Percentiles rank a stretch among this genome's conserved stretches.
Evolutionary conservation across 306 rosid genomes (phyloP).

Genomic region (Carpinus viminea): DNA sequence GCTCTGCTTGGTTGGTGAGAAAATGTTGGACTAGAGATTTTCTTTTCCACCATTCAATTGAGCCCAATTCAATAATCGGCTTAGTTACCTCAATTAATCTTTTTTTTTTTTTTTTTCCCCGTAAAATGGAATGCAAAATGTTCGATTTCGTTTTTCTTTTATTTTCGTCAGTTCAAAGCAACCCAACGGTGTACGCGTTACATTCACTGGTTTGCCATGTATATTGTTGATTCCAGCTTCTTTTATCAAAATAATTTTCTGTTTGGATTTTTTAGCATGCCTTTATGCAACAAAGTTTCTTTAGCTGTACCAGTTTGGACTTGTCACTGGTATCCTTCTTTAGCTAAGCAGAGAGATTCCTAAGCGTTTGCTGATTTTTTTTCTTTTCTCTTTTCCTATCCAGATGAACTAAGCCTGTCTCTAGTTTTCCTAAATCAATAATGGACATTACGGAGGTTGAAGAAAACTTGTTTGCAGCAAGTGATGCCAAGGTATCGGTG

Average conservation of each 20-base stretch:
- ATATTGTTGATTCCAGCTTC: neutral
- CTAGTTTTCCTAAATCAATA: slow-evolving; percentile 28
- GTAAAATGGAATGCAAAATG: neutral
- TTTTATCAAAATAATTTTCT: neutral
- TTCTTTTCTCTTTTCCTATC: slow-evolving; percentile 13
- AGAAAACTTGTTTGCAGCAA: slow-evolving; percentile 71
- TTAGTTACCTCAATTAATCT: neutral
- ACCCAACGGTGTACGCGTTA: neutral
- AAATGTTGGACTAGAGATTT: neutral
- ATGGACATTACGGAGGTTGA: slow-evolving; percentile 83
- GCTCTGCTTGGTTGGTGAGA: slow-evolving; percentile 21
- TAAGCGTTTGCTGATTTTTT: slow-evolving; percentile 22
- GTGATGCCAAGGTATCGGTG: slow-evolving; percentile 82
- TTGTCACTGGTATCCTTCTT: neutral
- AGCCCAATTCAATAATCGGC: neutral
- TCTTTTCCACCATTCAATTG: neutral
- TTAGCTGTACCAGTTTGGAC: neutral
- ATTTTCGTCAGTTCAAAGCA: neutral
- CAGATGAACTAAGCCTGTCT: slow-evolving; percentile 45
- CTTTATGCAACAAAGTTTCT: neutral
- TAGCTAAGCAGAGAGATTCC: neutral
- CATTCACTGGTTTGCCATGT: neutral
- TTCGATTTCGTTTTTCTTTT: neutral
- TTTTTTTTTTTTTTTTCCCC: neutral
- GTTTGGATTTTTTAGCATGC: neutral